Evolutionary conservation across 2,329 filamentous ascomycete genomes (phyloP), one percentile per base, ranked within the genome.

Genomic region (Ustulina deusta): DNA sequence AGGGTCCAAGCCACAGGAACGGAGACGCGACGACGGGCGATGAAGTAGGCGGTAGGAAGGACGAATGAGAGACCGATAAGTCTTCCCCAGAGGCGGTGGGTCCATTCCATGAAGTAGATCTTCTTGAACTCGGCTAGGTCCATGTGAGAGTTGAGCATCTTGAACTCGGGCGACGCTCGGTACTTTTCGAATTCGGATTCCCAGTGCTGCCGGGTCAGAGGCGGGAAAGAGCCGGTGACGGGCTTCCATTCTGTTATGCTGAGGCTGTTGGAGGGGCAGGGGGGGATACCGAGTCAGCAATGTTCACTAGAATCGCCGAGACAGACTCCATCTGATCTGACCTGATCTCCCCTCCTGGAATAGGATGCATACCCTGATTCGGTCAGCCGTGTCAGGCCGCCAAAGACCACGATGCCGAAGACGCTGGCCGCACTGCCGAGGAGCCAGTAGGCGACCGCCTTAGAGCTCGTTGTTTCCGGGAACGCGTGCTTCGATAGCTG

Each of bases 21-120:
- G 27, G 93, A 92, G 52, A 98, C 94, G 69, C 89, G 89, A 72
- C 91, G 89, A 49, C 91, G 90, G 22, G 91, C 90, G 76, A 97
- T 87, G 77, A 98, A 97, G 84, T 97, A 98, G 63, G 91, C 81
- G 7, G 95, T 93, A 1, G 96, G 96, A 1, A 97, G 77, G 55
- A 97, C 89, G 80, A 98, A 97, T 58, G 93, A 91, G 70, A 98
- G 81, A 66, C 96, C 96, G 65, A 99, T 93, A 74, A 97, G 86
- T 71, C 96, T 91, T 52, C 96, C 96, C 94, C 96, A 98, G 63
- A 97, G 86, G 34, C 96, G 89, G 81, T 99, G 96, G 49, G 91
- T 90, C 96, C 96, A 99, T 84, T 99, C 96, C 96, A 98, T 98
- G 80, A 92, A 99, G 86, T 98, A 99, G 73, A 99, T 99, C 79